phyloP scores from a whole-genome alignment of 805 yeast genomes.

The Lipomyces sp. region DNA sequence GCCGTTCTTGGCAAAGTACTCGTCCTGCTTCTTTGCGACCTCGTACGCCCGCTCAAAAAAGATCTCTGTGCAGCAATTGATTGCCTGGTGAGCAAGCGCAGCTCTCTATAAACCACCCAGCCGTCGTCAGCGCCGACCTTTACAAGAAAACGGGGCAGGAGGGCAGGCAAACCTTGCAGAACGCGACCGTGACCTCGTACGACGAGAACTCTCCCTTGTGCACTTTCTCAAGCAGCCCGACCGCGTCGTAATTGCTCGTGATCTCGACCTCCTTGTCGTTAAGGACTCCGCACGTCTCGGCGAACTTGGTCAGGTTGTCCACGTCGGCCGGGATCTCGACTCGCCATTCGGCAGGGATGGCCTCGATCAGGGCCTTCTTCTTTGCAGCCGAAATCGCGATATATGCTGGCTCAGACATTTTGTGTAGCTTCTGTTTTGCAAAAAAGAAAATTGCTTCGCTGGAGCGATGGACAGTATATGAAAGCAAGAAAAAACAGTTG shows the following conservation, averaged over 20 bases:
- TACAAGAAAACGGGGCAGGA: no score
- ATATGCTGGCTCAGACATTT: conserved; percentile 33
- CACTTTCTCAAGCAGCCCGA: conserved; percentile 39
- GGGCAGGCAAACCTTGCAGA: conserved; percentile 38
- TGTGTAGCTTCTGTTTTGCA: no score
- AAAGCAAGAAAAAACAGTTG: no score
- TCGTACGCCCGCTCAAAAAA: conserved; percentile 57
- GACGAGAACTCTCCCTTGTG: conserved; percentile 43
- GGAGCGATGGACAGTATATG: no score
- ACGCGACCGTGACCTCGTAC: conserved; percentile 47
- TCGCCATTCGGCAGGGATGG: conserved; percentile 49
- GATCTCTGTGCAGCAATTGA: conserved; percentile 35
- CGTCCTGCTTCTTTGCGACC: conserved; percentile 55
- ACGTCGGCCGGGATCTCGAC: conserved; percentile 37
- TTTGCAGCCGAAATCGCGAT: conserved; percentile 45
- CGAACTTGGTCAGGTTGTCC: conserved; percentile 43
- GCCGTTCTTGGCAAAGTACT: conserved; percentile 46
- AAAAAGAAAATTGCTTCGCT: no score
- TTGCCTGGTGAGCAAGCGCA: conserved; percentile 25
- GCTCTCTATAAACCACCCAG: conserved; percentile 17
- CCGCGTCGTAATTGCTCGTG: conserved; percentile 44
- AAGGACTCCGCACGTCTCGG: conserved; percentile 40
- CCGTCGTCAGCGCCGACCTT: no score
- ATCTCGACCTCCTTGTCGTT: conserved; percentile 43
- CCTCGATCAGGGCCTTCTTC: conserved; percentile 42